Percentiles rank a stretch among this genome's conserved stretches.
phyloP scores from a whole-genome alignment of 2,329 filamentous ascomycete genomes.

The Raffaelea arxii region DNA sequence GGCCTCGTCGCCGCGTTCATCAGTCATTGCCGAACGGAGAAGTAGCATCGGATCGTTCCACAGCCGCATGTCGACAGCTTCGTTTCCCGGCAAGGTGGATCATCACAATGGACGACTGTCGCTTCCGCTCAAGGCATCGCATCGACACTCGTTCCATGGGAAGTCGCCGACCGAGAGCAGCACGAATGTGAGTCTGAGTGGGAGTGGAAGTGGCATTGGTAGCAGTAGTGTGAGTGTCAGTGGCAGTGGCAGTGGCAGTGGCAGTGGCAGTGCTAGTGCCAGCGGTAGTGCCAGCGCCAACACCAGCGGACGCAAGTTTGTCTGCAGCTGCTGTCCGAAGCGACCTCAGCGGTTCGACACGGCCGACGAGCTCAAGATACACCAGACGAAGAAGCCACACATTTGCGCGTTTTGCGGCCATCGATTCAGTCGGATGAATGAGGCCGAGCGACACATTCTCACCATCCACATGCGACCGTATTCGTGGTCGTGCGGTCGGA shows the following conservation, averaged over 20 bases:
- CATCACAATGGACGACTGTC: neutral
- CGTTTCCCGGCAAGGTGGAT: conserved; percentile 2
- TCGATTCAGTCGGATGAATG: conserved; percentile 14
- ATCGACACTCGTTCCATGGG: too few species aligned
- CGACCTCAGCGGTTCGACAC: conserved; percentile 12
- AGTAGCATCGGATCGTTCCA: conserved; percentile 13
- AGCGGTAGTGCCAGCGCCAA: neutral
- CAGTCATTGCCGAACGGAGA: conserved; percentile 8
- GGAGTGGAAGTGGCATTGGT: neutral
- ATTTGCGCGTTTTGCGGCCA: conserved; percentile 14
- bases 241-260: neutral
- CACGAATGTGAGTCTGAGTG: neutral
- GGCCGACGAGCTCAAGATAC: conserved; percentile 9
- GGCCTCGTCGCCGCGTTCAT: conserved; percentile 12
- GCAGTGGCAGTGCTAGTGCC: neutral
- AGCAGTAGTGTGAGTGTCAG: neutral
- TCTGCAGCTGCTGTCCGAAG: conserved; percentile 13
- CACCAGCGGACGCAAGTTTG: neutral
- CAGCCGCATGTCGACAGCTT: conserved; percentile 11
- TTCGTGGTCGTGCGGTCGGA: conserved; percentile 13
- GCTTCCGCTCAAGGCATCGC: neutral
- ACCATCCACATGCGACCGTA: conserved; percentile 13
- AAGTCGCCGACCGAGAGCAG: neutral
- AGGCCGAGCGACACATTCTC: conserved; percentile 14
- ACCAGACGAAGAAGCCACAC: conserved; percentile 14